These are phyloP conservation scores for Candida neerlandica DNA, from an alignment of 1,139 yeast genomes.

Conservation along the genomic window DNA sequence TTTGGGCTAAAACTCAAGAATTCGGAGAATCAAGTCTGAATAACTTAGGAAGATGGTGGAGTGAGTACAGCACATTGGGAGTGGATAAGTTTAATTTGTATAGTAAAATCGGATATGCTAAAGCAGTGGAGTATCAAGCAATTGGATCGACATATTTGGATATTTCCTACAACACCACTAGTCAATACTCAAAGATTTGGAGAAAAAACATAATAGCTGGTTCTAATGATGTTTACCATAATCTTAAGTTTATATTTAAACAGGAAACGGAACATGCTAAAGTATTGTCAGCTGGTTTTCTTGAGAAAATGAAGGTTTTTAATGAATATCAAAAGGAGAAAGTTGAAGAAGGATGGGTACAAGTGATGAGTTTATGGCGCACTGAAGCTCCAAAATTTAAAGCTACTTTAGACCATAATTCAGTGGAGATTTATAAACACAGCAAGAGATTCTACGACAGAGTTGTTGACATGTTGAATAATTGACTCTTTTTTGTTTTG, in stretches of 20 bases:
- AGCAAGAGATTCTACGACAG: background rate
- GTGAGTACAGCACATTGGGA: conserved; percentile 4
- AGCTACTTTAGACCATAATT: conserved; percentile 5
- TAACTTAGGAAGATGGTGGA: conserved; percentile 1
- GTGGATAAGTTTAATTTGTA: background rate
- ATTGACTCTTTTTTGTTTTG: background rate
- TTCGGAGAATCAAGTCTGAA: background rate
- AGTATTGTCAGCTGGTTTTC: background rate
- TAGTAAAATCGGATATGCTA: conserved; percentile 4
- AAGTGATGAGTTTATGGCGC: background rate
- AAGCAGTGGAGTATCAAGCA: background rate
- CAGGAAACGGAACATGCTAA: background rate
- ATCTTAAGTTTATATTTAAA: background rate
- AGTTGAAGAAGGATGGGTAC: conserved; percentile 1
- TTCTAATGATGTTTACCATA: background rate
- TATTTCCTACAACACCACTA: background rate
- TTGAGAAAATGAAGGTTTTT: background rate
- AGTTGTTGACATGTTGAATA: background rate
- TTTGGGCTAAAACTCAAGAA: conserved; percentile 1
- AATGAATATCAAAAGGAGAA: conserved; percentile 1
- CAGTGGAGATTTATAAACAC: conserved; percentile 7
- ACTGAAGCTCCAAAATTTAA: conserved; percentile 5
- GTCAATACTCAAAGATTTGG: background rate
- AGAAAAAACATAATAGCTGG: background rate
- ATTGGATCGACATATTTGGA: conserved; percentile 3